These are phyloP conservation scores for Umbelopsis sp. DNA, from an alignment of 192 early-diverging fungal genomes.

Conservation along the genomic window DNA sequence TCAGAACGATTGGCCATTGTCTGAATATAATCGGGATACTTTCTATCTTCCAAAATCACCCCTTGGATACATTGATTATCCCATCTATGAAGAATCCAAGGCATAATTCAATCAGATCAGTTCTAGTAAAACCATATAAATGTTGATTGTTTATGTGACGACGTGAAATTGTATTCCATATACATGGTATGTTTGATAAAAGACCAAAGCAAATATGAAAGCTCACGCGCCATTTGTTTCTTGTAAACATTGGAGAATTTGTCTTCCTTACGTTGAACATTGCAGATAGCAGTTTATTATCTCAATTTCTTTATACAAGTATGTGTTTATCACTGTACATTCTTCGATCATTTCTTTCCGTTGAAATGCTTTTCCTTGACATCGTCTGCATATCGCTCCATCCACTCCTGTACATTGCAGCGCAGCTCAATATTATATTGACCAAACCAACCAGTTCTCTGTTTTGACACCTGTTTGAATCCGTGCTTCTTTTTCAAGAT, in stretches of 20 bases:
- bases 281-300: background rate
- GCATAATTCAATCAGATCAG: background rate
- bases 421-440: slow-evolving; percentile 12
- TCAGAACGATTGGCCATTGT: slow-evolving; percentile 16
- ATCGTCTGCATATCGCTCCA: slow-evolving; percentile 23
- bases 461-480: slow-evolving; percentile 11
- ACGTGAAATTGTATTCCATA: no score
- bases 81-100: slow-evolving; percentile 12
- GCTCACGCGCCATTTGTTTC: no score
- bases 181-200: no score
- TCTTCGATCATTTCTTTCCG: slow-evolving; percentile 6
- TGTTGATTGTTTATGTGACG: no score
- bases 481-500: slow-evolving; percentile 24
- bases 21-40: slow-evolving; percentile 9
- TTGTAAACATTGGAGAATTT: no score
- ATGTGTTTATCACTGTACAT: background rate
- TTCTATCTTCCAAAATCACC: slow-evolving; percentile 13
- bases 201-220: no score
- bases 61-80: slow-evolving; percentile 28
- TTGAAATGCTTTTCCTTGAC: slow-evolving; percentile 15
- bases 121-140: no score
- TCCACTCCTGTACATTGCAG: slow-evolving; percentile 29
- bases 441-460: slow-evolving; percentile 25
- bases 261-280: background rate
- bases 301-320: background rate